These are phyloP conservation scores for Capsaspora owczarzaki DNA, from an alignment of 78 protist genomes.

Conservation along the genomic window DNA sequence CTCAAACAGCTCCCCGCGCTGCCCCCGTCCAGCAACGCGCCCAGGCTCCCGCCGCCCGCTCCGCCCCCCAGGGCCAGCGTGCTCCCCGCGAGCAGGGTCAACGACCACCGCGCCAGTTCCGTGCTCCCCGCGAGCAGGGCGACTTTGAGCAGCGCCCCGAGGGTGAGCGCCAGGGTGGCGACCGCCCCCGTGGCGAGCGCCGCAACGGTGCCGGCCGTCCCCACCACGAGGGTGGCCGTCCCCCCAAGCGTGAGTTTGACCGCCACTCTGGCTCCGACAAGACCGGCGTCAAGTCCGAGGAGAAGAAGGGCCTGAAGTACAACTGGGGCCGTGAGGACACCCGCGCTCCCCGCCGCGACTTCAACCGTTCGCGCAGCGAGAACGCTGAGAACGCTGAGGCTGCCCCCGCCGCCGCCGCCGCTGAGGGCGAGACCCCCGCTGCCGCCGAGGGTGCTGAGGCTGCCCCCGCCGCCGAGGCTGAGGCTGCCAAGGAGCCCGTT, in stretches of 20 bases:
- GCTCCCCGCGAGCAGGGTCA: background rate
- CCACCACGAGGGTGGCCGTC: background rate
- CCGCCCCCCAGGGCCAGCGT: background rate
- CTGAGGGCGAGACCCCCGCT: background rate
- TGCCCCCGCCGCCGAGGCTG: background rate
- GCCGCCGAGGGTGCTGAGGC: background rate
- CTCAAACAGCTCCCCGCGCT: too few relatives aligned
- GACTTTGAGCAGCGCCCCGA: background rate
- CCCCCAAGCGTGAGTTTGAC: background rate
- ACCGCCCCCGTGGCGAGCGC: background rate
- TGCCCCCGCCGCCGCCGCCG: background rate
- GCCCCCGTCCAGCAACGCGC: too few relatives aligned
- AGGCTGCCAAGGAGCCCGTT: background rate
- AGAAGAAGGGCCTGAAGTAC: background rate
- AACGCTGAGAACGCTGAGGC: too few relatives aligned
- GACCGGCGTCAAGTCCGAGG: constrained; percentile 9
- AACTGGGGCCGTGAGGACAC: constrained; percentile 4
- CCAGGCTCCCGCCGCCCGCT: too few relatives aligned
- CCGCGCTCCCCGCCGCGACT: background rate
- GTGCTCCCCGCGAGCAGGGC: background rate
- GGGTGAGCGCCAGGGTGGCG: background rate
- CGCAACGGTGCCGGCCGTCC: background rate
- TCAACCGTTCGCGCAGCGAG: too few relatives aligned
- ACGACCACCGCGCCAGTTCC: too few relatives aligned
- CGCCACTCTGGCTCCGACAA: background rate